phyloP scores from a whole-genome alignment of 257 asterid species.

The Gardenia jasminoides region DNA sequence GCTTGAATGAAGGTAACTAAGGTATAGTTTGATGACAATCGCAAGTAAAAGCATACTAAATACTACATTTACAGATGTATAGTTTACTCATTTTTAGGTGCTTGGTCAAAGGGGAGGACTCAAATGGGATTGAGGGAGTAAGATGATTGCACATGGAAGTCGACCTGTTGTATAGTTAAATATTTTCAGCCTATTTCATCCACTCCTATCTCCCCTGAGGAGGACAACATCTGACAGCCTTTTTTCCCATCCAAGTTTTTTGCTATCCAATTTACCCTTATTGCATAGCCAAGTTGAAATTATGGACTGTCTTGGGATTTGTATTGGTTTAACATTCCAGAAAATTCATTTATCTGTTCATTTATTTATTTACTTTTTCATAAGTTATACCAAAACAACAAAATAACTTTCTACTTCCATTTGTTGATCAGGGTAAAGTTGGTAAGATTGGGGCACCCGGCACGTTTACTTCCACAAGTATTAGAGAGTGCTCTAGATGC shows the following conservation, averaged over 20 bases:
- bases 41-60: too few relatives aligned
- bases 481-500: constrained; percentile 91
- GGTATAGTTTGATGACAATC: background rate
- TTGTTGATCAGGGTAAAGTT: constrained; percentile 65
- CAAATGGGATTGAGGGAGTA: background rate
- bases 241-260: background rate
- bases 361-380: background rate
- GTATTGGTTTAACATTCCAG: background rate
- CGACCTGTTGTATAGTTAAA: background rate
- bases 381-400: background rate
- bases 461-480: constrained; percentile 96
- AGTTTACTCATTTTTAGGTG: background rate
- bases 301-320: background rate
- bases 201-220: background rate
- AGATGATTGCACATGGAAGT: background rate
- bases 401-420: background rate
- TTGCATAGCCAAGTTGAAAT: background rate
- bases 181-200: background rate
- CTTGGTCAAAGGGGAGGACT: background rate
- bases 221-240: background rate
- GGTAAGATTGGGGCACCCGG: constrained; percentile 98
- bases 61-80: too few relatives aligned
- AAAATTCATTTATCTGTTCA: background rate
- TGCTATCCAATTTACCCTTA: background rate
- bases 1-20: background rate